Evolutionary conservation across 2,329 filamentous ascomycete species (phyloP).

Genomic region (Calonectria montana): DNA sequence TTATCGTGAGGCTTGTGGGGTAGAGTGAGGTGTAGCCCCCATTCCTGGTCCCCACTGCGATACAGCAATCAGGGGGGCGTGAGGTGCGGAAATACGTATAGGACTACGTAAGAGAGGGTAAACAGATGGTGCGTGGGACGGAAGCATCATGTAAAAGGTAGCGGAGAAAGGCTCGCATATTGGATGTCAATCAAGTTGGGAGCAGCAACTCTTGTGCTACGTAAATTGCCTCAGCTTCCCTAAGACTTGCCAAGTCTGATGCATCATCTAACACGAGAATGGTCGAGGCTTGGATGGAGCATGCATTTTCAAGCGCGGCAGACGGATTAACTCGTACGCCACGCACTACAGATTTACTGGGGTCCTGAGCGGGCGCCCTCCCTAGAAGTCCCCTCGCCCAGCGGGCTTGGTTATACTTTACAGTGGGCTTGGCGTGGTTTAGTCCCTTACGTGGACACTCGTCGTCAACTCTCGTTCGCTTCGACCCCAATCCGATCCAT

Average conservation of each 20-base stretch:
- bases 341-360: neutral
- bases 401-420: conserved; percentile 10
- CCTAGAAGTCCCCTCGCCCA: conserved; percentile 4
- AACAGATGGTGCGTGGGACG: neutral
- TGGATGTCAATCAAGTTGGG: neutral
- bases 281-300: neutral
- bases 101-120: neutral
- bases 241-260: conserved; percentile 18
- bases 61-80: conserved; percentile 2
- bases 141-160: neutral
- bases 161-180: neutral
- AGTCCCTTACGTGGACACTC: conserved; percentile 45
- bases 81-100: neutral
- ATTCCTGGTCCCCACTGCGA: conserved; percentile 12
- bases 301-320: conserved; percentile 19
- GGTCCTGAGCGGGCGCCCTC: conserved; percentile 13
- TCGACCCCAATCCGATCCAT: conserved; percentile 31
- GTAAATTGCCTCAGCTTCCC: conserved; percentile 9
- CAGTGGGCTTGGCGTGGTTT: conserved; percentile 16
- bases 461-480: conserved; percentile 23
- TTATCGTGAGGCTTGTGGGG: conserved; percentile 20
- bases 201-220: neutral
- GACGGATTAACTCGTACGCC: conserved; percentile 17
- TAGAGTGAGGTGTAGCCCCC: conserved; percentile 1
- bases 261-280: conserved; percentile 21